Base-by-base conservation (phyloP, 1,284 basidiomycete genomes). In the Erythrobasidium hasegawianum region DNA sequence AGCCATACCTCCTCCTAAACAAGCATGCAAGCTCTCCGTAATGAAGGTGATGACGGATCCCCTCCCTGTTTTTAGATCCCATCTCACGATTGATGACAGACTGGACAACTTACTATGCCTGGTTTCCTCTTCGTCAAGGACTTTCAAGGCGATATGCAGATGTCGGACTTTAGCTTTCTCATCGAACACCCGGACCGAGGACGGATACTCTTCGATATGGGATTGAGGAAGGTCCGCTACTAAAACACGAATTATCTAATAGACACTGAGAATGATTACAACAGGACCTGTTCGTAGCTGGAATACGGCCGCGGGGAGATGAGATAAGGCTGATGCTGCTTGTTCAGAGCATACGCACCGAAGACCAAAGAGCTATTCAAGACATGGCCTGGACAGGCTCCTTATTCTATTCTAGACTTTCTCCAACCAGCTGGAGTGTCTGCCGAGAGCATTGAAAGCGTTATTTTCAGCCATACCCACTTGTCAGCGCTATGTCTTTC, bases 381-480 rank as follows among this genome's bases (percentile, higher is more conserved):
- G 9, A 39, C 22, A 9, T 59, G 58, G 58, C 43, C 26, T 33
- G 26, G 58, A 18, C 27, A 45, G 20, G 41, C 58, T 50, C 45
- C 43, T 29, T 22, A 27, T 27, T 59, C 58, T 16, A n/a, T 49
- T 1, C 43, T 2, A 50, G 58, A 59, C 24, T 29, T 38, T 8
- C 45, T 59, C 9, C 16, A 29, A 11, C 14, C 11, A 13, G 47
- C 27, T 14, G 58, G 47, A 27, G 18, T 59, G 9, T 10, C 26
- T 20, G 26, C 50, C 8, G 22, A 24, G 10, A 26, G 18, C 33
- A 50, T 59, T 2, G 22, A 52, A 24, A 59, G 29, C 18, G 27
- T 59, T 1, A 59, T 59, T 18, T 59, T 50, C 58, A 59, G 58
- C 41, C 58, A 59, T 50, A 50, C 47, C 13, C 59, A 61, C 22